A percentile compares a stretch with the other conserved stretches of the same genome.
Evolutionary conservation across 2,329 filamentous ascomycete species (phyloP).

Genomic region (Penicillium sp.): DNA sequence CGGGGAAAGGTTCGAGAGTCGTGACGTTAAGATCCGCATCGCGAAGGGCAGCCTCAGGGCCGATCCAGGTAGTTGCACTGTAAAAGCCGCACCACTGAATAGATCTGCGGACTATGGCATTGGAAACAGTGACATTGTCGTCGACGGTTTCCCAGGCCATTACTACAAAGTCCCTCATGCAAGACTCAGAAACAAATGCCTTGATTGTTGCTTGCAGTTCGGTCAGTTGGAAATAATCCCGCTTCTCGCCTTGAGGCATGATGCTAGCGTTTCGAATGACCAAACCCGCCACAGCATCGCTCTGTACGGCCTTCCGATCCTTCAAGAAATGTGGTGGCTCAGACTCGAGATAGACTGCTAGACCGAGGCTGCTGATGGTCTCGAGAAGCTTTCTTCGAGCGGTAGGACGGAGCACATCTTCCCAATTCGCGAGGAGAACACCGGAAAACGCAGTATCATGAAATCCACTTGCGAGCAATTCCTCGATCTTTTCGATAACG

Average conservation of each 20-base stretch:
- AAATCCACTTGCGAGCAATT: conserved; percentile 25
- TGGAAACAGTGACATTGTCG: conserved; percentile 36
- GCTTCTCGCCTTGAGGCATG: conserved; percentile 40
- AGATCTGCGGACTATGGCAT: conserved; percentile 44
- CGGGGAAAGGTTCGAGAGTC: conserved; percentile 41
- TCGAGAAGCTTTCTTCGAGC: conserved; percentile 33
- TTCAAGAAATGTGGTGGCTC: conserved; percentile 41
- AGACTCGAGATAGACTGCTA: conserved; percentile 45
- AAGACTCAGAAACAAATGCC: conserved; percentile 47
- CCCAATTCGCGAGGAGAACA: conserved; percentile 45
- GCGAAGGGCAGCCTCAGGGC: conserved; percentile 35
- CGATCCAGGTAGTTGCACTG: conserved; percentile 47
- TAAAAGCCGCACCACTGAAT: conserved; percentile 50
- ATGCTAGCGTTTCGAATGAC: conserved; percentile 45
- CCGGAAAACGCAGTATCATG: conserved; percentile 36
- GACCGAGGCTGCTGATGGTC: conserved; percentile 34
- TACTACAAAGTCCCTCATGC: conserved; percentile 42
- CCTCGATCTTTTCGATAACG: conserved; percentile 31
- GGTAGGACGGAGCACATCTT: conserved; percentile 29
- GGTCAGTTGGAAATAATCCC: conserved; percentile 46
- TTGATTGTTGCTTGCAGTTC: conserved; percentile 43
- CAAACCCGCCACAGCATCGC: conserved; percentile 37
- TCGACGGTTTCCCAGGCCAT: conserved; percentile 48
- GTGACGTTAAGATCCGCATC: conserved; percentile 35
- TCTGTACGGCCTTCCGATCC: conserved; percentile 35